phyloP scores from a whole-genome alignment of 257 asterid genomes.

The Nicotiana knightiana region DNA sequence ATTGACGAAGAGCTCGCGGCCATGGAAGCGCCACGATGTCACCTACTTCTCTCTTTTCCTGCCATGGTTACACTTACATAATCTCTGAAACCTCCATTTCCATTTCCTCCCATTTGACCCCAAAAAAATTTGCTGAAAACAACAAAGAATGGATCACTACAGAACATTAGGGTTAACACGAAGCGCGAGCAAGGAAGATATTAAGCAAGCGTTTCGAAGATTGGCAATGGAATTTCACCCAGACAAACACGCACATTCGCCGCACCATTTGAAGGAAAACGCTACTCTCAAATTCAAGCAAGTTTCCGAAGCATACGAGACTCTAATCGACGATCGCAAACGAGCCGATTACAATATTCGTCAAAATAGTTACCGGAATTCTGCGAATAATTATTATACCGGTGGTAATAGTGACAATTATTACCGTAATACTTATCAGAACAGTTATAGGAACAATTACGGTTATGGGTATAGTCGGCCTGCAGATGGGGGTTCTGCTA shows the following conservation, averaged over 20 bases:
- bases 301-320: slow-evolving; percentile 82
- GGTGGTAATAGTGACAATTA: neutral
- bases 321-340: slow-evolving; percentile 58
- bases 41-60: neutral
- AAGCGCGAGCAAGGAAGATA: slow-evolving; percentile 76
- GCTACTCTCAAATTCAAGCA: slow-evolving; percentile 69
- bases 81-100: neutral
- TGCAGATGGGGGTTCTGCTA: slow-evolving; percentile 22
- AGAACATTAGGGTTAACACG: slow-evolving; percentile 47
- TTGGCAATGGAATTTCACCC: slow-evolving; percentile 88
- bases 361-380: slow-evolving; percentile 1
- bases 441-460: slow-evolving; percentile 18
- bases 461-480: slow-evolving; percentile 36
- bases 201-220: slow-evolving; percentile 70
- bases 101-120: neutral
- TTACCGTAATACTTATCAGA: slow-evolving; percentile 20
- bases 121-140: neutral
- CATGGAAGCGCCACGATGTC: slow-evolving; percentile 2
- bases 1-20: neutral
- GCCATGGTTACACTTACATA: neutral
- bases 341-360: slow-evolving; percentile 66
- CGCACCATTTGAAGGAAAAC: slow-evolving; percentile 38
- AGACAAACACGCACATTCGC: slow-evolving; percentile 73
- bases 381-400: neutral
- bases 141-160: slow-evolving; percentile 62